Evolutionary conservation across 2,329 filamentous ascomycete genomes (phyloP).

Genomic region (Didymella exigua): DNA sequence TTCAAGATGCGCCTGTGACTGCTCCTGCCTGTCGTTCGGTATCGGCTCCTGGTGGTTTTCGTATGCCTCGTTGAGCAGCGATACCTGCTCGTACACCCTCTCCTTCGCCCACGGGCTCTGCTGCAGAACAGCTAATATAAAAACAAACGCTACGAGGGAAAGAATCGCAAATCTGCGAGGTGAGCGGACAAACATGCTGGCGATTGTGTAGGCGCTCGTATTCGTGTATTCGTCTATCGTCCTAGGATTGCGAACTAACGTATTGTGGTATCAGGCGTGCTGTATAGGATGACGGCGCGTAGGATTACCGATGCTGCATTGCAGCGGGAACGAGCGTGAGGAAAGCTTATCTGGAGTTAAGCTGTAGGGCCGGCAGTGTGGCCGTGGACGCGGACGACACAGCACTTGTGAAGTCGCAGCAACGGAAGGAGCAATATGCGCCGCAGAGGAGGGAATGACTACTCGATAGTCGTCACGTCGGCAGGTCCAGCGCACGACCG

Average conservation of each 20-base stretch:
- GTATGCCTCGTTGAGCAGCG: slow-evolving; percentile 24
- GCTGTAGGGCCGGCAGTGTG: slow-evolving; percentile 16
- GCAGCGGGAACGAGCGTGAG: slow-evolving; percentile 16
- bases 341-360: background rate
- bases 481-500: slow-evolving; percentile 1
- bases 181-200: slow-evolving; percentile 43
- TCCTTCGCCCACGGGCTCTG: slow-evolving; percentile 37
- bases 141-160: slow-evolving; percentile 43
- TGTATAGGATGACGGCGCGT: slow-evolving; percentile 16
- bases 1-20: slow-evolving; percentile 24
- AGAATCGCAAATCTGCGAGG: slow-evolving; percentile 48
- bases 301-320: slow-evolving; percentile 32
- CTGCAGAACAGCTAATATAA: slow-evolving; percentile 36
- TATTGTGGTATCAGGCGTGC: slow-evolving; percentile 20
- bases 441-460: slow-evolving; percentile 3
- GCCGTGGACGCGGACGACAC: slow-evolving; percentile 1
- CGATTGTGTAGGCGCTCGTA: slow-evolving; percentile 26
- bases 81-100: slow-evolving; percentile 35
- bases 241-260: slow-evolving; percentile 23
- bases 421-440: slow-evolving; percentile 2
- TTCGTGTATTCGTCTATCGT: slow-evolving; percentile 21
- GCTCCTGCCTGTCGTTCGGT: slow-evolving; percentile 14
- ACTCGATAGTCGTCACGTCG: slow-evolving; percentile 8
- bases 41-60: slow-evolving; percentile 23
- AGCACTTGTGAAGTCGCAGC: slow-evolving; percentile 8